Conservation (phyloP, 148 eudicot genomes). For the Nepenthes mirabilis region DNA sequence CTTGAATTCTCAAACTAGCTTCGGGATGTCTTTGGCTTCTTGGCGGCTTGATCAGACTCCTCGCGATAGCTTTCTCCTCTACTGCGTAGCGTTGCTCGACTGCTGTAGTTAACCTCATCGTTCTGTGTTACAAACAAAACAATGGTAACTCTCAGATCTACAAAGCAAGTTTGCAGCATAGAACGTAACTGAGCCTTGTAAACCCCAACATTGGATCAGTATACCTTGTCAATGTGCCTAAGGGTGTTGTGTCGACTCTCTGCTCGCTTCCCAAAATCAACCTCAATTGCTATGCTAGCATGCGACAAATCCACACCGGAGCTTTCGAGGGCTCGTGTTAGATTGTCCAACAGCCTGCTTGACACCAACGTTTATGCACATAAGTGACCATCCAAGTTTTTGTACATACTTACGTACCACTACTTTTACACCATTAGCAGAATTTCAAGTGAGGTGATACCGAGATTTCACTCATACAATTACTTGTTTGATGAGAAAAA, state of each 20-base stretch:
- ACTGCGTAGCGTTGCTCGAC: conserved; percentile 8
- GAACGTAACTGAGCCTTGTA: too few relatives aligned
- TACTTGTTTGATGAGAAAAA: too few relatives aligned
- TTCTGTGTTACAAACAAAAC: too few relatives aligned
- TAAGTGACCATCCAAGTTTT: too few relatives aligned
- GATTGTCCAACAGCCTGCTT: conserved; percentile 58
- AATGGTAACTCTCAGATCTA: too few relatives aligned
- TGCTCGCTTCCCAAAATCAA: conserved; percentile 76
- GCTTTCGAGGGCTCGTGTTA: conserved; percentile 71
- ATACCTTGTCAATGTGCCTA: conserved; percentile 39
- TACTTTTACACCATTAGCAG: too few relatives aligned
- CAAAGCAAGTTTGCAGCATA: too few relatives aligned
- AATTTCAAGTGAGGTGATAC: too few relatives aligned
- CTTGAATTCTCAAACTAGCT: conserved; percentile 10
- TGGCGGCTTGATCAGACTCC: conserved; percentile 40
- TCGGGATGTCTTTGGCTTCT: conserved; percentile 55
- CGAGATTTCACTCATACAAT: too few relatives aligned
- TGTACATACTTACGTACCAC: too few relatives aligned
- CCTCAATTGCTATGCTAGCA: conserved; percentile 82
- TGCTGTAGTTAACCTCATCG: too few relatives aligned
- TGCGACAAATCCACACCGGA: conserved; percentile 90
- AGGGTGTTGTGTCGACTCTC: conserved; percentile 22
- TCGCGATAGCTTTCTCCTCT: conserved; percentile 25
- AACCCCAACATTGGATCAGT: not conserved
- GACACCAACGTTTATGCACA: not conserved